These are phyloP conservation scores for Fallopia convolvulus DNA, from an alignment of 148 eudicot genomes.

Conservation along the genomic window DNA sequence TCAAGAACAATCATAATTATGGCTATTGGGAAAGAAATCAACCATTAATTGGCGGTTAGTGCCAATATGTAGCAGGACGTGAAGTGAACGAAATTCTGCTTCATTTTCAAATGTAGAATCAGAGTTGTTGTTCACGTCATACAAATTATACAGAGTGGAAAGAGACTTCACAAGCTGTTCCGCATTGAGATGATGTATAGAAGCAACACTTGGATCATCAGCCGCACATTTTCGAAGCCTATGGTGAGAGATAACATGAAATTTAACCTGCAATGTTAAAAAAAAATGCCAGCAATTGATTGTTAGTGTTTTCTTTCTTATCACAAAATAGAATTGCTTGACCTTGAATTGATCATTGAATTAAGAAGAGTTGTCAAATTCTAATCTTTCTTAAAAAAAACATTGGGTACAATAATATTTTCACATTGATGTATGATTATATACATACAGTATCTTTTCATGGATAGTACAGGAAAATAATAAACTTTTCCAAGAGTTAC, in stretches of 20 bases:
- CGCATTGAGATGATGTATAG: slow-evolving; percentile 63
- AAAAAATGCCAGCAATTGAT: not conserved
- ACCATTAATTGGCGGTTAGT: slow-evolving; percentile 50
- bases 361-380: not conserved
- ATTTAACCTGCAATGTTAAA: slow-evolving; percentile 46
- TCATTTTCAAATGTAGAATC: slow-evolving; percentile 41
- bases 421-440: not conserved
- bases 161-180: slow-evolving; percentile 85
- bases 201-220: slow-evolving; percentile 34
- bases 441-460: not conserved
- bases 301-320: not conserved
- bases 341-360: not conserved
- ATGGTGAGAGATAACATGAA: slow-evolving; percentile 72
- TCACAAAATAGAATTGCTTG: not conserved
- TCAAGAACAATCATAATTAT: slow-evolving; percentile 4
- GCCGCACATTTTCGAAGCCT: slow-evolving; percentile 51
- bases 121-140: slow-evolving; percentile 52
- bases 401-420: not conserved
- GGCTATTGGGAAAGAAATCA: slow-evolving; percentile 15
- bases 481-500: not conserved
- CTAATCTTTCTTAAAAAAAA: not conserved
- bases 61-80: slow-evolving; percentile 78
- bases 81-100: slow-evolving; percentile 74
- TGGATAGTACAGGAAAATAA: not conserved
- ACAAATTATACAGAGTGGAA: slow-evolving; percentile 54